phyloP scores from a whole-genome alignment of 768 basidiomycete species.

The Collybiopsis luxurians region DNA sequence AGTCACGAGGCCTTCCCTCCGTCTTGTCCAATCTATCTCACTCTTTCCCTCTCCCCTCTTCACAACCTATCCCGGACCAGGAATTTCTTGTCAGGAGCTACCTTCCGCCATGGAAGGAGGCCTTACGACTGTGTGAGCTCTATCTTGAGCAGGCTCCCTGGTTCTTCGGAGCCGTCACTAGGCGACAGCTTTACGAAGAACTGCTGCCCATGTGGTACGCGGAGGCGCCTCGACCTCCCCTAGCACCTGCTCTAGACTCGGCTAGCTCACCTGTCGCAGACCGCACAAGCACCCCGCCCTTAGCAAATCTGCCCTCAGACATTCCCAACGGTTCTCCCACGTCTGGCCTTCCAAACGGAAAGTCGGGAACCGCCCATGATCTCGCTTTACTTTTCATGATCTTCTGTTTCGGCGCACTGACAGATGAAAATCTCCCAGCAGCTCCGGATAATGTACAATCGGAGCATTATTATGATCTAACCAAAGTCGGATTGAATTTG shows the following conservation, averaged over 20 bases:
- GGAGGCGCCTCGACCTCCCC: conserved; percentile 36
- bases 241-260: background rate
- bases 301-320: conserved; percentile 5
- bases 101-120: conserved; percentile 60
- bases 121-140: conserved; percentile 56
- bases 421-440: conserved; percentile 49
- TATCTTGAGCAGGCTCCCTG: conserved; percentile 79
- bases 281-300: conserved; percentile 19
- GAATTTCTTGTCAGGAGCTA: conserved; percentile 43
- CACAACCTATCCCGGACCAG: conserved; percentile 34
- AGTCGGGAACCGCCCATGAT: conserved; percentile 46
- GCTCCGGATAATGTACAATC: conserved; percentile 52
- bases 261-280: background rate
- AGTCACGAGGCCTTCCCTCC: conserved; percentile 1
- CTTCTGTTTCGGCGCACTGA: conserved; percentile 60
- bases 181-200: conserved; percentile 61
- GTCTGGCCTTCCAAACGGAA: conserved; percentile 16
- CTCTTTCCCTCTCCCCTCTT: conserved; percentile 49
- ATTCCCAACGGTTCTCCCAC: background rate
- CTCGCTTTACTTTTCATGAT: conserved; percentile 61
- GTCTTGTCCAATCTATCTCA: conserved; percentile 20
- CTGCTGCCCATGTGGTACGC: conserved; percentile 63
- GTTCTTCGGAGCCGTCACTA: conserved; percentile 74
- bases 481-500: conserved; percentile 61
- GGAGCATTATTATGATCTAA: conserved; percentile 55